phyloP scores from a whole-genome alignment of 352 stramenopile species.

The Pythium diclinum region DNA sequence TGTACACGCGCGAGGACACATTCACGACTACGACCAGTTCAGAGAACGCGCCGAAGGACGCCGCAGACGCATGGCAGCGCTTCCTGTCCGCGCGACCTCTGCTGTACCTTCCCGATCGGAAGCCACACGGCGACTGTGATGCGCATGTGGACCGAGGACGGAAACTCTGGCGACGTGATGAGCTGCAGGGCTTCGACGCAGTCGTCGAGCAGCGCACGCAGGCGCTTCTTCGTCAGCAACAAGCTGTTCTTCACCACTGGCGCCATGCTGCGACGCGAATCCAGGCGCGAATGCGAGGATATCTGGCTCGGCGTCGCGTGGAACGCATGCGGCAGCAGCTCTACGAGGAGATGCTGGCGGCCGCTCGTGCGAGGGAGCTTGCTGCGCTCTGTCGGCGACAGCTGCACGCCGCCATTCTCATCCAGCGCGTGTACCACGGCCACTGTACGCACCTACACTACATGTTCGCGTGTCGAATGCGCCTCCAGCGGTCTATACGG shows the following conservation, averaged over 20 bases:
- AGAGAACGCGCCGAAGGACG: slow-evolving; percentile 14
- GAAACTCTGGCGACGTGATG: slow-evolving; percentile 42
- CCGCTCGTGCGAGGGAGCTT: slow-evolving; percentile 24
- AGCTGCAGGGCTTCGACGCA: slow-evolving; percentile 43
- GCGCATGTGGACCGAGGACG: slow-evolving; percentile 18
- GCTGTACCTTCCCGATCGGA: slow-evolving; percentile 50
- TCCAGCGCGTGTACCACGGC: slow-evolving; percentile 38
- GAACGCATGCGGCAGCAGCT: slow-evolving; percentile 28
- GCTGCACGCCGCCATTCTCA: slow-evolving; percentile 26
- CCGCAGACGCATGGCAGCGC: slow-evolving; percentile 31
- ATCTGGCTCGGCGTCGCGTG: slow-evolving; percentile 35
- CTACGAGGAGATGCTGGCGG: slow-evolving; percentile 26
- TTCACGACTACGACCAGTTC: slow-evolving; percentile 10
- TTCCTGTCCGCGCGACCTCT: slow-evolving; percentile 33
- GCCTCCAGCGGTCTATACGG: slow-evolving; percentile 31
- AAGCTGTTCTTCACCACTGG: slow-evolving; percentile 40
- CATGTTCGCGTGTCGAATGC: slow-evolving; percentile 26
- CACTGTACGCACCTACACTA: slow-evolving; percentile 25
- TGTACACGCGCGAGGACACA: slow-evolving; percentile 43
- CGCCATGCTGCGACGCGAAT: slow-evolving; percentile 35
- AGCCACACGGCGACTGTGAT: slow-evolving; percentile 41
- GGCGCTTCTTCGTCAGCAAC: slow-evolving; percentile 35
- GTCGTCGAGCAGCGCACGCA: slow-evolving; percentile 36
- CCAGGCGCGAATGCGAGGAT: slow-evolving; percentile 37
- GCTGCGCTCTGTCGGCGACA: slow-evolving; percentile 25